Base-by-base conservation (phyloP, 1,284 basidiomycete genomes). In the Fistulina hepatica region DNA sequence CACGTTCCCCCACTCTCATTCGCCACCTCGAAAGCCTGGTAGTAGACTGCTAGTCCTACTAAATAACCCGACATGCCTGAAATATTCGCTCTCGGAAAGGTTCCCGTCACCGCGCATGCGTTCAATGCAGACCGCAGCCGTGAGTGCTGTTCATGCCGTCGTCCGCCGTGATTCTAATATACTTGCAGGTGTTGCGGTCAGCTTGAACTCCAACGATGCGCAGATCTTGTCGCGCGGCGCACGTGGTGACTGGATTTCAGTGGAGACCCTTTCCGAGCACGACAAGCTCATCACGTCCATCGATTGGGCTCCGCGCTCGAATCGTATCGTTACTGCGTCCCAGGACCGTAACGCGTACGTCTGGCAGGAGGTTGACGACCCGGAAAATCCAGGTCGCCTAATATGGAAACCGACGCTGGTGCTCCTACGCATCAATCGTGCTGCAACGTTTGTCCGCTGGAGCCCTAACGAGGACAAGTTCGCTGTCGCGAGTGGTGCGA, bases 331-430 rank as follows among this genome's bases (percentile, higher is more conserved):
- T 22, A 97, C 94, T 9, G 91, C 92, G 51, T 93, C 94, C 19
- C 94, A 99, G 60, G 95, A 99, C 58, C 72, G 95, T 35, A 99
- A 99, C 57, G 95, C 95, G 10, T 99, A 99, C 56, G 95, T 99
- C 21, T 99, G 95, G 95, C 81, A 86, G 39, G 80, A 84, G 49
- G 77, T 75, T 11, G 66, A 73, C 16, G 80, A 89, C 50, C 69
- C 81, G 4, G 67, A 72, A 43, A 83, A 81, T 0, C n/a, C n/a
- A n/a, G 81, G 81, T 8, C 68, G 64, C 25, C 57, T 70, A 34
- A 55, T 74, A 37, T 99, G 95, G 95, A 94, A 94, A 62, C 95
- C 95, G 2, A 97, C 93, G 1, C 71, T 99, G n/a, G 95, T 98
- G 10, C 61, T 98, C 33, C 71, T 99, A 37, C 76, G 94, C 40